phyloP scores from a whole-genome alignment of 2,329 filamentous ascomycete genomes.

The Colletotrichum australisinense region DNA sequence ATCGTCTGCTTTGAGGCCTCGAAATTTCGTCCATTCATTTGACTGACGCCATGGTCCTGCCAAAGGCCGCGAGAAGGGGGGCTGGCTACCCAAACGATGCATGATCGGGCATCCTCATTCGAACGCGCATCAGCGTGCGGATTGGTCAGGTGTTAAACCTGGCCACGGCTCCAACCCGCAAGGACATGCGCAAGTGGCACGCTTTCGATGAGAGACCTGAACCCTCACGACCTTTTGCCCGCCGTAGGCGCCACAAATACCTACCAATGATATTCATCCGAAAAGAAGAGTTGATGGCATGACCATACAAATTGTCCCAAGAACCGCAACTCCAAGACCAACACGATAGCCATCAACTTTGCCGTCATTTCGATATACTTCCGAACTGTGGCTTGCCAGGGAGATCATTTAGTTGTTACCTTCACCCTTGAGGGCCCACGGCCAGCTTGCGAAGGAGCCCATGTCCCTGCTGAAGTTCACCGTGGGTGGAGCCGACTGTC shows the following conservation, averaged over 20 bases:
- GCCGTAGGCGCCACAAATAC: not conserved
- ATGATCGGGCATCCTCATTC: not conserved
- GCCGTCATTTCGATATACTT: not conserved
- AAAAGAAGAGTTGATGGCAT: not conserved
- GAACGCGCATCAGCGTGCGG: not conserved
- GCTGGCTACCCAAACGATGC: not conserved
- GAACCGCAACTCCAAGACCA: not conserved
- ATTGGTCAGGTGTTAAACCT: constrained; percentile 11
- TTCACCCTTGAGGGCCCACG: not conserved
- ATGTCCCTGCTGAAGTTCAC: constrained; percentile 9
- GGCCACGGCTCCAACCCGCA: not conserved
- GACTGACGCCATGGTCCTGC: not conserved
- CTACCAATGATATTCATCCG: not conserved
- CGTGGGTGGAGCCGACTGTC: constrained; percentile 2
- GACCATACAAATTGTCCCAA: not conserved
- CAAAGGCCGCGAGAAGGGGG: not conserved
- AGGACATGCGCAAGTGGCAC: not conserved
- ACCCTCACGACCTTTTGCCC: not conserved
- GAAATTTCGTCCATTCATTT: not conserved
- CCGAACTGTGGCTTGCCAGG: not conserved
- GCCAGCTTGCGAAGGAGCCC: not conserved
- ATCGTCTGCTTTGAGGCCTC: not conserved
- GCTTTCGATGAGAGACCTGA: not conserved
- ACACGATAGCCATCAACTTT: not conserved
- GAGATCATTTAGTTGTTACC: not conserved